Evolutionary conservation across 2,329 filamentous ascomycete species (phyloP).

Genomic region (Monilinia fructicola): DNA sequence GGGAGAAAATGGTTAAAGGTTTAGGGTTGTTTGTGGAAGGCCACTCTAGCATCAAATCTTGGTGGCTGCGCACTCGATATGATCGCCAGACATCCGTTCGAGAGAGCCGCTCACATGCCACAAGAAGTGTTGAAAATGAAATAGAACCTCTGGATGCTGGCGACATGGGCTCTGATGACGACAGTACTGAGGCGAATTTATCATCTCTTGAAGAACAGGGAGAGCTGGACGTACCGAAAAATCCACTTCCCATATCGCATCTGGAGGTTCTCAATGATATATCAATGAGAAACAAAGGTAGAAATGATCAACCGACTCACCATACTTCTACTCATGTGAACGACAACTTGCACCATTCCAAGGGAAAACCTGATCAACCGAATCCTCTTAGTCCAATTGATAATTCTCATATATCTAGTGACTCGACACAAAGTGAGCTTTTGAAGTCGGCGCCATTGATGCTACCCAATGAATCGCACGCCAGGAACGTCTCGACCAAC

Average conservation of each 20-base stretch:
- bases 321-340: background rate
- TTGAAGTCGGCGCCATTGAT: too few species aligned
- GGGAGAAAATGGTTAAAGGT: slow-evolving; percentile 25
- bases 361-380: background rate
- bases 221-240: background rate
- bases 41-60: slow-evolving; percentile 23
- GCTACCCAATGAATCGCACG: background rate
- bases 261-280: background rate
- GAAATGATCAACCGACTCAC: background rate
- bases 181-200: background rate
- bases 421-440: background rate
- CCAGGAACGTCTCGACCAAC: background rate
- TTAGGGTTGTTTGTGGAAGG: slow-evolving; percentile 24
- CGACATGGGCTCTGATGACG: background rate
- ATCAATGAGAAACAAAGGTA: background rate
- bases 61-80: slow-evolving; percentile 35
- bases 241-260: background rate
- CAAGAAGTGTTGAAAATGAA: background rate
- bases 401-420: background rate
- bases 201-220: background rate
- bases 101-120: background rate
- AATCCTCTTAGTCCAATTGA: background rate
- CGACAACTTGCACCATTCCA: background rate
- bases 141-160: background rate
- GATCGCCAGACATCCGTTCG: slow-evolving; percentile 20